Conservation (phyloP, 1,284 basidiomycete species). For the Irpex sp. region DNA sequence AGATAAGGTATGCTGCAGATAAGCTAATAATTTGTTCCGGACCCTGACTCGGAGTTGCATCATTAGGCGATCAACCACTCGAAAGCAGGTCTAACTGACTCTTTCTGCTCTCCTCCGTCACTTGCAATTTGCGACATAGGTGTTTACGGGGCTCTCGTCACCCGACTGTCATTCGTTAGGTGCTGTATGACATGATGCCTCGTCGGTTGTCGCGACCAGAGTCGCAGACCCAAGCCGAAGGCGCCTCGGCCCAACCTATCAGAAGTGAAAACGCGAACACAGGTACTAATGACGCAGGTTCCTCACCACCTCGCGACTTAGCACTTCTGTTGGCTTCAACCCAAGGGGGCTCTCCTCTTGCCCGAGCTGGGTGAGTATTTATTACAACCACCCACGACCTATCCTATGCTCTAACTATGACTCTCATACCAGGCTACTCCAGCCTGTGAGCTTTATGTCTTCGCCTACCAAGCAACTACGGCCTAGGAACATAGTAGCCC, state of each 20-base stretch:
- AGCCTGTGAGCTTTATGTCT: conserved; percentile 34
- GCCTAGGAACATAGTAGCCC: conserved; percentile 22
- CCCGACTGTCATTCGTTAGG: neutral
- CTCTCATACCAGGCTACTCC: conserved; percentile 24
- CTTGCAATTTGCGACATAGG: neutral
- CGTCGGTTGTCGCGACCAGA: neutral
- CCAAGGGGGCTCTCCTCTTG: conserved; percentile 39
- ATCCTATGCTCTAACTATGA: neutral
- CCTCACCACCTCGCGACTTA: conserved; percentile 18
- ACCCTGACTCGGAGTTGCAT: neutral
- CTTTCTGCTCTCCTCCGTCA: neutral
- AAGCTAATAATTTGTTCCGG: neutral
- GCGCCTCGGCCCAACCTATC: neutral
- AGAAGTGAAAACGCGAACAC: conserved; percentile 11
- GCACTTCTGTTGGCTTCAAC: conserved; percentile 19
- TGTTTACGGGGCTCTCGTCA: neutral
- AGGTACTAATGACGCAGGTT: conserved; percentile 13
- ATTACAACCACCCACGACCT: conserved; percentile 3
- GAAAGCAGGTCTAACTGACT: neutral
- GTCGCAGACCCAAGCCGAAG: neutral
- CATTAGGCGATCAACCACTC: neutral
- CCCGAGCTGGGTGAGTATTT: conserved; percentile 48
- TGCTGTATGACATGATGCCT: neutral
- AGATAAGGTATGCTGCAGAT: neutral
- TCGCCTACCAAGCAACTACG: conserved; percentile 26